A percentile compares a stretch with the other conserved stretches of the same genome.
phyloP scores from a whole-genome alignment of 225 moss, liverwort and hornwort genomes.

The Pleurozium schreberi region DNA sequence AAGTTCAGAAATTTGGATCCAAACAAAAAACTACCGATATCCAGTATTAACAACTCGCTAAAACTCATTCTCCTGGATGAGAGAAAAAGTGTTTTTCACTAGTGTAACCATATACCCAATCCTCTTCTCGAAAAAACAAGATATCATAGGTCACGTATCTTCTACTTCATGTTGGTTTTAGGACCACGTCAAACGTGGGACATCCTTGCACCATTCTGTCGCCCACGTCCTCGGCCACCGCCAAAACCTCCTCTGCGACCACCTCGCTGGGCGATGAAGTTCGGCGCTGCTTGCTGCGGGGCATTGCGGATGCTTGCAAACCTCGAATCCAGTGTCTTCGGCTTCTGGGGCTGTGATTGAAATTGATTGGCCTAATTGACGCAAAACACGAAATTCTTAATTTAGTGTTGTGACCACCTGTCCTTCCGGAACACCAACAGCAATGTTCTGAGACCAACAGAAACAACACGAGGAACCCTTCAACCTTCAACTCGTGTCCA shows the following conservation, averaged over 20 bases:
- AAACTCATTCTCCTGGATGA: constrained; percentile 12
- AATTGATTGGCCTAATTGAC: constrained; percentile 13
- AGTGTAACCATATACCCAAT: neutral
- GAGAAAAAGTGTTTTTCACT: neutral
- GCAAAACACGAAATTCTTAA: neutral
- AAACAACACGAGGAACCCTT: neutral
- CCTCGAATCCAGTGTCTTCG: constrained; percentile 46
- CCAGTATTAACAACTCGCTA: constrained; percentile 36
- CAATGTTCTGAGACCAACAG: neutral
- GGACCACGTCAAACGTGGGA: constrained; percentile 6
- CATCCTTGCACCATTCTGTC: constrained; percentile 10
- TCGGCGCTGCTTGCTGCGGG: constrained; percentile 26
- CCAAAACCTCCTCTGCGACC: constrained; percentile 22
- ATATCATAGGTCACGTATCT: neutral
- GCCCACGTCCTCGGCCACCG: constrained; percentile 31
- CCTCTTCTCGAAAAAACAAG: neutral
- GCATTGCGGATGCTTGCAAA: constrained; percentile 51
- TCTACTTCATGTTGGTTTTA: neutral
- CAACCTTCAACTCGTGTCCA: neutral
- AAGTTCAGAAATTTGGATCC: neutral
- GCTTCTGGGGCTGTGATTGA: constrained; percentile 25
- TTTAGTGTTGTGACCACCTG: neutral
- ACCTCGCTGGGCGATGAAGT: constrained; percentile 21
- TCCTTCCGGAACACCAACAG: neutral
- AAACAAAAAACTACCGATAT: constrained; percentile 11